Percentiles rank a stretch among this genome's conserved stretches.
Conservation (phyloP, 345 rosid species). For the Syzygium oleosum region DNA sequence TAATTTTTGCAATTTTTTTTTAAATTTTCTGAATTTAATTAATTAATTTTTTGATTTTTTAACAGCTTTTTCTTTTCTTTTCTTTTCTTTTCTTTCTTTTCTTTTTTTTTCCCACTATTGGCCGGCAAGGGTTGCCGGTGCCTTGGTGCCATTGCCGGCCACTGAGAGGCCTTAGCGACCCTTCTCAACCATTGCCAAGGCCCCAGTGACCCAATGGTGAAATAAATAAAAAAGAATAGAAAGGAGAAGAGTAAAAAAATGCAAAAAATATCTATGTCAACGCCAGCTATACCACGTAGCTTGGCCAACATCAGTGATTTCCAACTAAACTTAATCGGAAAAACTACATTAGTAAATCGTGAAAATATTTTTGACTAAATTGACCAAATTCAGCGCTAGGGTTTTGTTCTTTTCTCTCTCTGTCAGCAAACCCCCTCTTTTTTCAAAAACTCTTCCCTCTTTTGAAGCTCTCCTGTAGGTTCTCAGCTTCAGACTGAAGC, state of each 20-base stretch:
- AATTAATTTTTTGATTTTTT: background rate
- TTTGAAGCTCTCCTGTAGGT: too few species aligned
- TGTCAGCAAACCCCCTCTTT: too few species aligned
- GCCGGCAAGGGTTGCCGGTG: background rate
- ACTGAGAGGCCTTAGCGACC: too few species aligned
- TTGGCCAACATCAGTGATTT: background rate
- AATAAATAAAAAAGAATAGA: background rate
- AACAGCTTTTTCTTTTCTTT: background rate
- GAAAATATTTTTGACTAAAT: background rate
- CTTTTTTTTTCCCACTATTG: background rate
- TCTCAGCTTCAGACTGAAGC: too few species aligned
- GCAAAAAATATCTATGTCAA: background rate
- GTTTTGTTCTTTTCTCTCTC: too few species aligned
- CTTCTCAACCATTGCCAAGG: too few species aligned
- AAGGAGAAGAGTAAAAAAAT: background rate
- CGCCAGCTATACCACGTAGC: fast-evolving
- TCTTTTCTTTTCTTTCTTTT: background rate
- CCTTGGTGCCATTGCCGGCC: background rate
- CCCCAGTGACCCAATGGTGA: background rate
- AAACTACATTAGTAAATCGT: background rate
- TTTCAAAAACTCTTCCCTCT: too few species aligned
- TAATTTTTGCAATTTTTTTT: background rate
- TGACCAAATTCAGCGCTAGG: background rate
- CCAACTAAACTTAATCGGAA: background rate
- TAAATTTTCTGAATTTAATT: background rate